Evolutionary conservation across 495 filamentous ascomycete genomes (phyloP).

Genomic region (Neurospora intermedia): DNA sequence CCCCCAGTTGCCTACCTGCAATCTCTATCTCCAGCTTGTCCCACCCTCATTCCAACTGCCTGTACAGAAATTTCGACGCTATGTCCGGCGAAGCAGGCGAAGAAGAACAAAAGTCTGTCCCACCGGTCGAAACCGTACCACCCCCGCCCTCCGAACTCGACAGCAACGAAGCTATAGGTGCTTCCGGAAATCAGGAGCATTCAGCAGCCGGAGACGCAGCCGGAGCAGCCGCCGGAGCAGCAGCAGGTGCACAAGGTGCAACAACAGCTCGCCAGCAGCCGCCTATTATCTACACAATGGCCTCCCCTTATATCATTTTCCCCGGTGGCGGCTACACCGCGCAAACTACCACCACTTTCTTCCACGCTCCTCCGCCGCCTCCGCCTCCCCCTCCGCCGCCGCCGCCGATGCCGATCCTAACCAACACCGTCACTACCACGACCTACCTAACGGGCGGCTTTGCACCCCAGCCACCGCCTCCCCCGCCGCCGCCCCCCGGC

Average conservation of each 20-base stretch:
- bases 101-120: not conserved
- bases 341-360: not conserved
- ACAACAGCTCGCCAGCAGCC: not conserved
- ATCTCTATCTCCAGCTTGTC: not conserved
- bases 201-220: not conserved
- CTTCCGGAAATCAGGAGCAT: not conserved
- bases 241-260: not conserved
- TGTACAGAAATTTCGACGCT: not conserved
- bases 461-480: not conserved
- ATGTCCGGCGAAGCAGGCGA: not conserved
- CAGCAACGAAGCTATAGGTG: not conserved
- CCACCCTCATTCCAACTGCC: not conserved
- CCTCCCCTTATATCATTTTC: not conserved
- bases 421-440: not conserved
- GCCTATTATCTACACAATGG: not conserved
- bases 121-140: not conserved
- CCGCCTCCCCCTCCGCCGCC: slow-evolving; percentile 1
- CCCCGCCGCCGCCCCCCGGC: not conserved
- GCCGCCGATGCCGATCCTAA: not conserved
- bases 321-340: not conserved
- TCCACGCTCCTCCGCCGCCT: not conserved
- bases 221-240: not conserved
- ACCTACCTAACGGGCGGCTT: not conserved
- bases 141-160: not conserved
- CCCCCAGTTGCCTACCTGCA: not conserved